Base-by-base conservation (phyloP, 345 rosid species). In the Corchorus olitorius region DNA sequence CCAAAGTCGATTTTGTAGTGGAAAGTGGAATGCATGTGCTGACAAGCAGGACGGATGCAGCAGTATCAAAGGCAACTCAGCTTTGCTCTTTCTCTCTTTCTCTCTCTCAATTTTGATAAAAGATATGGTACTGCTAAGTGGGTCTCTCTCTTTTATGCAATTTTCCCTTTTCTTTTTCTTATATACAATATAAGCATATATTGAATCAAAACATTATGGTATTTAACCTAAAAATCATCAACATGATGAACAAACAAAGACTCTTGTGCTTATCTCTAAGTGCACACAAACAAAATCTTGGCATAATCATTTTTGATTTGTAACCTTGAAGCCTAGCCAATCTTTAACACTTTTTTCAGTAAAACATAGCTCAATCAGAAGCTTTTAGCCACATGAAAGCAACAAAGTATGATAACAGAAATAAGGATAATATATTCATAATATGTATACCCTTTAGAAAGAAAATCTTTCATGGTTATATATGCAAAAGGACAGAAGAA, bases 21-120 rank as follows among this genome's bases (percentile, higher is more conserved):
- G 93, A 94, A 92, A 93, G 98, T 89, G 97, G 93, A 85, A 79
- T 86, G 92, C 98, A 93, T 93, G 97, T 94, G 97, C 84, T 89
- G 90, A 89, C 93, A 87, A 88, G 89, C 75, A 80, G 81, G 87
- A 86, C 82, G 87, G 79, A 58, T 79, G 88, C 88, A 82, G 81
- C 87, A 84, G 91, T 87, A 87, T 85, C 89, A 86, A 91, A 88
- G 96, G 92, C 92, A 86, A 83, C 86, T 85, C 91, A 87, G 89
- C 93, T 89, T 87, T 87, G 85, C 85, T 68, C 72, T 75, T 64
- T 80, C 46, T 52, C 79, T 70, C 82, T 83, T 78, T 80, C 81
- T 83, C 82, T 84, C 79, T 81, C 82, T 81, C 82, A 79, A 78
- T 79, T 86, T 87, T 87, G 80, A 68, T 78, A 84, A 70, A 83